phyloP scores from a whole-genome alignment of 2,329 filamentous ascomycete species.

The Annulohypoxylon truncatum region DNA sequence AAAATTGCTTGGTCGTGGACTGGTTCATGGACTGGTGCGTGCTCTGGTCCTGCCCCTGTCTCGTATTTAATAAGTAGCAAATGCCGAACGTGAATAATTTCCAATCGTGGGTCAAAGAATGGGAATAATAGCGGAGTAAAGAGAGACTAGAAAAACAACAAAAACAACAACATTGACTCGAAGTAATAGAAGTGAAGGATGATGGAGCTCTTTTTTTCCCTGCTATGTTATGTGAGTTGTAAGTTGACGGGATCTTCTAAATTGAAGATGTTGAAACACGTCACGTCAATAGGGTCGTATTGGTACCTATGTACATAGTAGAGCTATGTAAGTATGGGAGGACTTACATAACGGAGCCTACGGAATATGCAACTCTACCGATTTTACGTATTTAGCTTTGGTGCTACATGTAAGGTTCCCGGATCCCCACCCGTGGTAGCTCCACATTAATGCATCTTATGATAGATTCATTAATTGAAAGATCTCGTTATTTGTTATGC shows the following conservation, averaged over 20 bases:
- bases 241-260: constrained; percentile 6
- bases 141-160: constrained; percentile 18
- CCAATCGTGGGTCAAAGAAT: constrained; percentile 31
- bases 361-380: not conserved
- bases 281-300: constrained; percentile 31
- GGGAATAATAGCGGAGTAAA: constrained; percentile 15
- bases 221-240: constrained; percentile 6
- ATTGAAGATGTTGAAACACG: constrained; percentile 34
- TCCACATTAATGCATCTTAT: constrained; percentile 23
- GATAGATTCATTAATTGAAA: constrained; percentile 14
- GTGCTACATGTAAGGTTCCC: constrained; percentile 1
- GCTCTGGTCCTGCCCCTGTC: constrained; percentile 21
- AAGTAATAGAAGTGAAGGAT: constrained; percentile 13
- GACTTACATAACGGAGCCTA: not conserved
- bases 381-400: not conserved
- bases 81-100: constrained; percentile 23
- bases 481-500: not conserved
- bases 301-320: not conserved
- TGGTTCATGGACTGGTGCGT: constrained; percentile 4
- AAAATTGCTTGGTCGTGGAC: constrained; percentile 23
- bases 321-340: not conserved
- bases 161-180: constrained; percentile 6
- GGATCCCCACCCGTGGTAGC: not conserved
- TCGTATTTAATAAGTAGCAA: constrained; percentile 32
- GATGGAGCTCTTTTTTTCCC: not conserved